A percentile compares a stretch with the other conserved stretches of the same genome.
Evolutionary conservation across 129 eudicot genomes (phyloP).

Genomic region (Helichrysum umbraculigerum): DNA sequence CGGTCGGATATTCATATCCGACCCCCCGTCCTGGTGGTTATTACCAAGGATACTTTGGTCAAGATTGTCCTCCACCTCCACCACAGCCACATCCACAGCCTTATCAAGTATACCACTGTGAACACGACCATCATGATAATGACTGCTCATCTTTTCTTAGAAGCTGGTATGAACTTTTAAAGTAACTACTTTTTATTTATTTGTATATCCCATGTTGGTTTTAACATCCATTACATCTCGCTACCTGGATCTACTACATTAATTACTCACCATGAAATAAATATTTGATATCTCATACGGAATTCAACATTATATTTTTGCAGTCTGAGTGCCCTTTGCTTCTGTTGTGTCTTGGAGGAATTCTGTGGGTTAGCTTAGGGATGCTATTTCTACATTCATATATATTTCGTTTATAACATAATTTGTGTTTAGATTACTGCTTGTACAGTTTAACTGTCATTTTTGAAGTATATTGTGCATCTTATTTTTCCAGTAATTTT

Average conservation of each 20-base stretch:
- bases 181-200: not conserved
- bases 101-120: conserved; percentile 21
- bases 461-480: no score
- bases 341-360: conserved; percentile 41
- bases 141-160: conserved; percentile 28
- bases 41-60: conserved; percentile 37
- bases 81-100: conserved; percentile 21
- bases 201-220: not conserved
- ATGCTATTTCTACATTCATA: no score
- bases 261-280: not conserved
- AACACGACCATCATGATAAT: conserved; percentile 12
- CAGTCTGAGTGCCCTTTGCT: conserved; percentile 39
- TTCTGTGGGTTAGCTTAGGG: conserved; percentile 18
- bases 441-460: no score
- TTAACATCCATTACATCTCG: not conserved
- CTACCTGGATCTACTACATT: not conserved
- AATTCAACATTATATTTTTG: not conserved
- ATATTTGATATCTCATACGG: not conserved
- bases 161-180: conserved; percentile 26
- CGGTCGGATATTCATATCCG: not conserved
- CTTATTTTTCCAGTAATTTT: no score
- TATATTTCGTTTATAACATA: no score
- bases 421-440: no score
- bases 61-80: conserved; percentile 21
- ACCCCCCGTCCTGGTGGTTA: conserved; percentile 7